Conservation (phyloP, 768 basidiomycete species). For the Hericium coralloides region DNA sequence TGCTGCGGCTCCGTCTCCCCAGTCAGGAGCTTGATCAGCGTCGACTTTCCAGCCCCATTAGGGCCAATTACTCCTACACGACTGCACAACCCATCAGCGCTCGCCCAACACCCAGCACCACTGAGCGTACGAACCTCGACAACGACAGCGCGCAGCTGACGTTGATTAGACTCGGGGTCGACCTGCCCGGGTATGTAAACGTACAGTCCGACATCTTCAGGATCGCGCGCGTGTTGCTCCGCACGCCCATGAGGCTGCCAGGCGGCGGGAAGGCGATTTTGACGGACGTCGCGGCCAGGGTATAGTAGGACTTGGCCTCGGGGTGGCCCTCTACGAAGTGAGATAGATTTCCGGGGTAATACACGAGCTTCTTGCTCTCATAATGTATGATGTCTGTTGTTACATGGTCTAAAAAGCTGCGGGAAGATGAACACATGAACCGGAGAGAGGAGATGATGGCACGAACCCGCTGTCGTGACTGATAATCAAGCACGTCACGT, state of each 20-base stretch:
- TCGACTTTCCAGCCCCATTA: constrained; percentile 95
- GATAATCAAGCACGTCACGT: constrained; percentile 87
- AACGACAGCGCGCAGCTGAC: constrained; percentile 92
- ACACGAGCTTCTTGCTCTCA: constrained; percentile 92
- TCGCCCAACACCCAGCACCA: not conserved
- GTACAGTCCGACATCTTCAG: constrained; percentile 88
- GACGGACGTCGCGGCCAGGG: constrained; percentile 85
- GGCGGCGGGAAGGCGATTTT: constrained; percentile 95
- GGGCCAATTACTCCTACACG: constrained; percentile 90
- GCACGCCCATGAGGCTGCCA: constrained; percentile 93
- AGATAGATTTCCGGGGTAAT: constrained; percentile 90
- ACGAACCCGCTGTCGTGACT: constrained; percentile 93
- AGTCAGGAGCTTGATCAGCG: constrained; percentile 88
- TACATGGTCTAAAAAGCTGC: constrained; percentile 86
- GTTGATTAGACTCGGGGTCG: constrained; percentile 71
- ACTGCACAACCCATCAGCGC: constrained; percentile 31
- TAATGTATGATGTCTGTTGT: constrained; percentile 98
- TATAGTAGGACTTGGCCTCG: constrained; percentile 95
- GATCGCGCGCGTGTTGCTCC: constrained; percentile 93
- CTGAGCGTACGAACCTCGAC: constrained; percentile 51
- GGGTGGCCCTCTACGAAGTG: constrained; percentile 85
- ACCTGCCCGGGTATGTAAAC: constrained; percentile 86
- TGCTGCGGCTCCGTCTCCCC: constrained; percentile 89
- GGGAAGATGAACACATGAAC: constrained; percentile 2
- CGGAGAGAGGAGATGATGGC: not conserved